phyloP scores from a whole-genome alignment of 2,329 filamentous ascomycete species.

The Xylaria sp. region DNA sequence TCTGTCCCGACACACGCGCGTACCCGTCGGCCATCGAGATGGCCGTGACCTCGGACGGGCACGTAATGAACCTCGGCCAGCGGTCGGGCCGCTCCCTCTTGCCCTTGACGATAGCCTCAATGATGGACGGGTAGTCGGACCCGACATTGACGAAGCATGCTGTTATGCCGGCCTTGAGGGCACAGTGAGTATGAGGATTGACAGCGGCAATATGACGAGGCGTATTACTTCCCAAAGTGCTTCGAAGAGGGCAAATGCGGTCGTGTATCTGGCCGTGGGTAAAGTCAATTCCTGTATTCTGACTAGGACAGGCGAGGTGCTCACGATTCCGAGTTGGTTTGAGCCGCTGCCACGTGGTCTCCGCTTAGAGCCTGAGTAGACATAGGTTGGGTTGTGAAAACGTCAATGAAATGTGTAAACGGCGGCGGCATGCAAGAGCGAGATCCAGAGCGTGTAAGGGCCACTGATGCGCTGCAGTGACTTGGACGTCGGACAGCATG shows the following conservation, averaged over 20 bases:
- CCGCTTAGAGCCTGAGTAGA: not conserved
- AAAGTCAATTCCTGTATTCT: not conserved
- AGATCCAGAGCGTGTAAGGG: not conserved
- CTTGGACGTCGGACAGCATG: slow-evolving; percentile 1
- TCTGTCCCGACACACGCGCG: slow-evolving; percentile 65
- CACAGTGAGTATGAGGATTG: not conserved
- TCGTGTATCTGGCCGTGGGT: slow-evolving; percentile 56
- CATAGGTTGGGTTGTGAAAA: slow-evolving; percentile 1
- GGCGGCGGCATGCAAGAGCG: not conserved
- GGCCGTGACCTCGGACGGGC: slow-evolving; percentile 67
- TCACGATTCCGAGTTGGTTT: slow-evolving; percentile 1
- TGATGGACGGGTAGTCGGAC: slow-evolving; percentile 67
- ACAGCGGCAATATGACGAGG: not conserved
- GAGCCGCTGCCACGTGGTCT: not conserved
- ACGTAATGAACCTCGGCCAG: slow-evolving; percentile 71
- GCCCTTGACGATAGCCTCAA: slow-evolving; percentile 74
- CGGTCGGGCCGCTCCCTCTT: slow-evolving; percentile 64
- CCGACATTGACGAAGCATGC: slow-evolving; percentile 64
- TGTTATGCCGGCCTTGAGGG: slow-evolving; percentile 48
- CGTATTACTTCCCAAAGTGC: slow-evolving; percentile 68
- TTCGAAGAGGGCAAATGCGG: slow-evolving; percentile 74
- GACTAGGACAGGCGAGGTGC: not conserved
- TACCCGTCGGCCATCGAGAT: slow-evolving; percentile 78
- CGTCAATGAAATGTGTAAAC: not conserved
- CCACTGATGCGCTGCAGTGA: not conserved